A percentile compares a stretch with the other conserved stretches of the same genome.
Conservation (phyloP, 768 basidiomycete species). For the Lactifluus volemus region DNA sequence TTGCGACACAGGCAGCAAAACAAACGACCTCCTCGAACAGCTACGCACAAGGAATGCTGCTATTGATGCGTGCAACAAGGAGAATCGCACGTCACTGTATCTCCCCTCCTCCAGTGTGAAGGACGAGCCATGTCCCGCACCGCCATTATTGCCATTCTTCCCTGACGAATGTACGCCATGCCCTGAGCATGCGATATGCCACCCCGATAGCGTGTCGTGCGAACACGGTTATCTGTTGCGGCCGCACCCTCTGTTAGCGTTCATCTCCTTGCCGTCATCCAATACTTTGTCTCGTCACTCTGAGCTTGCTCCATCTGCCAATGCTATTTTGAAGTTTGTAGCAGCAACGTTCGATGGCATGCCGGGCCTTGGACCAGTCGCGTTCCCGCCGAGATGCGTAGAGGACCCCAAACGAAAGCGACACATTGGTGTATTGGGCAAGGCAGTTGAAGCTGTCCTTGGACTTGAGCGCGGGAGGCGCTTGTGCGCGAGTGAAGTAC, state of each 20-base stretch:
- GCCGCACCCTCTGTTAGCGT: constrained; percentile 36
- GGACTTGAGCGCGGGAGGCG: constrained; percentile 55
- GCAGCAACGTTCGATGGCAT: constrained; percentile 46
- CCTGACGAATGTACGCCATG: constrained; percentile 62
- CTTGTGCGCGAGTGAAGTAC: constrained; percentile 49
- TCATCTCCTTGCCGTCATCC: constrained; percentile 36
- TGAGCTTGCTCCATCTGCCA: constrained; percentile 30
- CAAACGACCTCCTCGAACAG: constrained; percentile 47
- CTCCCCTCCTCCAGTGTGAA: constrained; percentile 18
- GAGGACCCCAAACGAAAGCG: constrained; percentile 70
- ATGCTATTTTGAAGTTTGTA: constrained; percentile 18
- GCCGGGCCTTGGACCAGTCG: constrained; percentile 69
- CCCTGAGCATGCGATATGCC: constrained; percentile 54
- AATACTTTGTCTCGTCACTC: constrained; percentile 29
- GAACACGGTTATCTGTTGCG: constrained; percentile 58
- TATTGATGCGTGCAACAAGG: constrained; percentile 46
- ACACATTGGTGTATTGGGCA: constrained; percentile 67
- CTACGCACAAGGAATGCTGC: constrained; percentile 38
- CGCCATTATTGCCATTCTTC: constrained; percentile 44
- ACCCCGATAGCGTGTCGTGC: constrained; percentile 49
- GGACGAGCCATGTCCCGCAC: constrained; percentile 38
- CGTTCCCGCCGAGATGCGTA: constrained; percentile 64
- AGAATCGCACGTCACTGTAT: constrained; percentile 43
- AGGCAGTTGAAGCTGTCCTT: constrained; percentile 55
- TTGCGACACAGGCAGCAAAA: constrained; percentile 56